Evolutionary conservation across 78 protist species (phyloP), one percentile per base, ranked within the genome.

Genomic region (slime mould (Dictyostelium discoideum)): DNA sequence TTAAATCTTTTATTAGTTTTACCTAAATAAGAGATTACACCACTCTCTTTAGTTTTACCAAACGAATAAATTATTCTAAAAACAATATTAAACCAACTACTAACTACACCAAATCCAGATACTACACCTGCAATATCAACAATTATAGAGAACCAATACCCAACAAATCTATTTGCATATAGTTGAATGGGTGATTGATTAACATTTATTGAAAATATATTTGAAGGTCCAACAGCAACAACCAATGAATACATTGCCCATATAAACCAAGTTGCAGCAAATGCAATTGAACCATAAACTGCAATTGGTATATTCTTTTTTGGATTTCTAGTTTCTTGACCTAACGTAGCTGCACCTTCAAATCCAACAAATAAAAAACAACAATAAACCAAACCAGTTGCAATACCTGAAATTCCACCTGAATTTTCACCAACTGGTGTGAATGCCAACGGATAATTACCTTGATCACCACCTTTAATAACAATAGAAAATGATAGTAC

Each of bases 391-490:
- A 87, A 57, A n/a, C 93, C 93, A 2, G 26, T 76, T 24, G 83
- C 32, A 5, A 87, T 46, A 24, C 93, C 93, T 2, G 37, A 20
- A 9, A 87, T 22, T 8, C 85, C 85, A 24, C 85, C 85, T 2
- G 82, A 44, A 32, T 86, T 42, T 0, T 44, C 39, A 6, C 93
- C 93, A n/a, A 78, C 85, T 22, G 93, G 93, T 40, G 93, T 87
- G 6, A 87, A 87, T 42, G 93, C 93, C 80, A 87, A 40, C 3
- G 93, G 93, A 60, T 87, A 76, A 7, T 87, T 87, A 22, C 93
- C 93, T 22, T 87, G 69, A 42, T 32, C 93, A 39, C 93, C 93
- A 20, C 93, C 93, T 29, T 87, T 87, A 0, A 69, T 74, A 1
- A 87, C 93, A 78, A 87, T 60, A 0, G 80, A 24, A 1, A 77